Evolutionary conservation across 2,329 filamentous ascomycete species (phyloP).

Genomic region (Curvularia spicifera): DNA sequence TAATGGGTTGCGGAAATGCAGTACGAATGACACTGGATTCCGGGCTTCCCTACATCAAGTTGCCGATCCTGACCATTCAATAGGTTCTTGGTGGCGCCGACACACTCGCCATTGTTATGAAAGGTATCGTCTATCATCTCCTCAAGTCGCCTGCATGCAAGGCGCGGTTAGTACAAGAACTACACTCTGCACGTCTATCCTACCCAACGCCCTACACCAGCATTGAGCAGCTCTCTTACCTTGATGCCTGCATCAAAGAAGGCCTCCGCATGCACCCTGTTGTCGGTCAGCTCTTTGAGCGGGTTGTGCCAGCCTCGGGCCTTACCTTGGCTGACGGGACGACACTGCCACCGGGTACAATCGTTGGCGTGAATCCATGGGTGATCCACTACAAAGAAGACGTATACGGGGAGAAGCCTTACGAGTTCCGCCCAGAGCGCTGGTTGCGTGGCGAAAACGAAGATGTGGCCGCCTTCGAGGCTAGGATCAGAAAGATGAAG

Average conservation of each 20-base stretch:
- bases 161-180: slow-evolving; percentile 32
- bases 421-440: slow-evolving; percentile 37
- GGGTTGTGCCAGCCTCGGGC: slow-evolving; percentile 36
- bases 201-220: slow-evolving; percentile 27
- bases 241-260: slow-evolving; percentile 57
- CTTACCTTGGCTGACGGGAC: slow-evolving; percentile 30
- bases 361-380: slow-evolving; percentile 45
- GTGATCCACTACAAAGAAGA: slow-evolving; percentile 29
- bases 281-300: slow-evolving; percentile 41
- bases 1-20: background rate
- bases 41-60: background rate
- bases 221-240: slow-evolving; percentile 49
- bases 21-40: background rate
- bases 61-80: background rate
- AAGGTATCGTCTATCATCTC: slow-evolving; percentile 37
- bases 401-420: slow-evolving; percentile 29
- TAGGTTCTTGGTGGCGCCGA: slow-evolving; percentile 43
- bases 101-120: slow-evolving; percentile 35
- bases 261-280: slow-evolving; percentile 54
- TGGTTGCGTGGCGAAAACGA: slow-evolving; percentile 42
- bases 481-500: slow-evolving; percentile 42
- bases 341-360: slow-evolving; percentile 38
- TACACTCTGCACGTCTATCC: slow-evolving; percentile 26
- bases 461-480: slow-evolving; percentile 22
- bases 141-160: slow-evolving; percentile 31